Base-by-base conservation (phyloP, 2,329 filamentous ascomycete genomes). In the Pseudonectria buxi region DNA sequence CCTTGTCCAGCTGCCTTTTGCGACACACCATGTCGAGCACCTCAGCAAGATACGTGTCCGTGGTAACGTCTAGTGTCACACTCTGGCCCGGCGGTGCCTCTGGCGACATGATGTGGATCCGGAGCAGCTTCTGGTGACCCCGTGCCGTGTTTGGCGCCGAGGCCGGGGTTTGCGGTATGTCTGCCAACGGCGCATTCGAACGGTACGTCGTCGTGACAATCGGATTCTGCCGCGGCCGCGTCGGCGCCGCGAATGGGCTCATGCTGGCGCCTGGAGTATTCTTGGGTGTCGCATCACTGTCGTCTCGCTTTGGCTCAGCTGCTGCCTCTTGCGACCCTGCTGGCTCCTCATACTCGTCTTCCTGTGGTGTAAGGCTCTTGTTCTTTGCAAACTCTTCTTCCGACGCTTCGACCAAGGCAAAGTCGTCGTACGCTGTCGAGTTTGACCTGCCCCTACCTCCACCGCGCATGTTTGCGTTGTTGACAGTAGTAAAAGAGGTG, bases 11-110 rank as follows among this genome's bases (percentile, higher is more conserved):
- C 39, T 85, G 78, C 28, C 87, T 72, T 59, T 85, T 86, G 28
- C 80, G 76, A 57, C 86, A 92, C 3, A 86, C 81, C 45, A 79
- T 71, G 53, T 90, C 85, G 33, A 90, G 77, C 18, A 92, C 78
- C 57, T 92, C 85, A 28, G 83, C 84, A 29, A 92, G 76, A 56
- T 89, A 92, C 22, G 81, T 90, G 47, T 90, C 84, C 0, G 83
- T 87, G 0, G 83, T 89, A 30, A 86, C 84, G 43, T 85, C 78
- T 13, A 89, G 65, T 2, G 79, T 81, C 15, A 86, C 74, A 64
- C 80, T 78, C 51, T 83, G 81, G n/a, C 83, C 81, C 30, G 84
- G 77, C 7, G 82, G 72, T 6, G 78, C 69, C 53, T 88, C 83
- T 0, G 78, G 73, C 5, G 76, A 78, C 59, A 78, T 68, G 46